A percentile compares a stretch with the other conserved stretches of the same genome.
phyloP scores from a whole-genome alignment of 805 yeast genomes.

The Candida palmyrensis region DNA sequence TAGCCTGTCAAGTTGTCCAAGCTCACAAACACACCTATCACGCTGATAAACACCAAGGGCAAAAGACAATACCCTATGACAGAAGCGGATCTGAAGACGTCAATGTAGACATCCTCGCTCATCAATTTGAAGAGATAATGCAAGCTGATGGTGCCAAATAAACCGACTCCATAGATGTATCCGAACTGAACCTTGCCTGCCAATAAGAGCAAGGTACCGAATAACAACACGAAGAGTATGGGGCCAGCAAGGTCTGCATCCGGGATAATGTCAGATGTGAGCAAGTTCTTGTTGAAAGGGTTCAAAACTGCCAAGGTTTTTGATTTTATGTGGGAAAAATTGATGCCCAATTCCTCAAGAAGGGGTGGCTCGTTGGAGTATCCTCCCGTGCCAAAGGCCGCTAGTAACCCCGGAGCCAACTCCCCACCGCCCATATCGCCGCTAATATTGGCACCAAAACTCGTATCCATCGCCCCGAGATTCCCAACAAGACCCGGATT shows the following conservation, averaged over 20 bases:
- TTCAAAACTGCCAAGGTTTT: conserved; percentile 85
- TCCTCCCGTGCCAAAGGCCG: conserved; percentile 91
- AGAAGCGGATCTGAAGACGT: conserved; percentile 71
- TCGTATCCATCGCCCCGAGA: conserved; percentile 36
- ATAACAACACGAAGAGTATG: conserved; percentile 75
- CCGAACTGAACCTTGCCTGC: conserved; percentile 97
- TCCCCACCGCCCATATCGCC: conserved; percentile 42
- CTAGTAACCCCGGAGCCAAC: conserved; percentile 71
- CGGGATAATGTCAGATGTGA: conserved; percentile 62
- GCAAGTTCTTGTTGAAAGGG: conserved; percentile 57
- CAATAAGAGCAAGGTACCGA: conserved; percentile 75
- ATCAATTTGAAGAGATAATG: conserved; percentile 83
- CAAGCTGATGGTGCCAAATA: conserved; percentile 81
- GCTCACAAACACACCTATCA: conserved; percentile 58
- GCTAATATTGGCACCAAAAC: conserved; percentile 29
- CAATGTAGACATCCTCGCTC: conserved; percentile 61
- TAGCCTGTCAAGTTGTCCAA: conserved; percentile 78
- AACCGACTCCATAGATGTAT: conserved; percentile 92
- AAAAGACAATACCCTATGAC: conserved; percentile 91
- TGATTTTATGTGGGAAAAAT: conserved; percentile 77
- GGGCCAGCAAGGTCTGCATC: conserved; percentile 97
- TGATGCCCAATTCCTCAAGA: conserved; percentile 88
- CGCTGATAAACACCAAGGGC: conserved; percentile 78
- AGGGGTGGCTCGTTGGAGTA: conserved; percentile 94
- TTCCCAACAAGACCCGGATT: conserved; percentile 5